These are phyloP conservation scores for Hyphopichia burtonii DNA, from an alignment of 1,139 yeast genomes.

Conservation along the genomic window DNA sequence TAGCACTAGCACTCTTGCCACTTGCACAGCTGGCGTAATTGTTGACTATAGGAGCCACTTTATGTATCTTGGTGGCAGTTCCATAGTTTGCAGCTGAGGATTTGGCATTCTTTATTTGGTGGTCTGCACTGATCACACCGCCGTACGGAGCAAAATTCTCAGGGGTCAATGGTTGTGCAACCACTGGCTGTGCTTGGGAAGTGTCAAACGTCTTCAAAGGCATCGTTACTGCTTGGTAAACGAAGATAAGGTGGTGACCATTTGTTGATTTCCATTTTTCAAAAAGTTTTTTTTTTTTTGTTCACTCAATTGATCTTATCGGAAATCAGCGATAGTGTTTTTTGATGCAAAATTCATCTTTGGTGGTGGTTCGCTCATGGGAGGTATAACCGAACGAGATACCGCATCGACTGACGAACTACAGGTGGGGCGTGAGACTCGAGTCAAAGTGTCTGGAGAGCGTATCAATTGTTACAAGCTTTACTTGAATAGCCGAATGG, in stretches of 20 bases:
- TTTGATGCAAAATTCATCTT: too few relatives aligned
- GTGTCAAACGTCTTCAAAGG: slow-evolving; percentile 21
- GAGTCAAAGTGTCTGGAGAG: too few relatives aligned
- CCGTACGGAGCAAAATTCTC: slow-evolving; percentile 43
- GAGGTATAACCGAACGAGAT: too few relatives aligned
- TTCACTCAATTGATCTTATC: background rate
- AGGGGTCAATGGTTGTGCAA: slow-evolving; percentile 41
- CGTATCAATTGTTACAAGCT: too few relatives aligned
- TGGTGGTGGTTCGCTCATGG: too few relatives aligned
- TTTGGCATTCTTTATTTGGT: slow-evolving; percentile 31
- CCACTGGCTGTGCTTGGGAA: slow-evolving; percentile 20
- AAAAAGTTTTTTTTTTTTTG: slow-evolving; percentile 1
- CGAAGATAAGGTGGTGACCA: too few relatives aligned
- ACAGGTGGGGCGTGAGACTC: too few relatives aligned
- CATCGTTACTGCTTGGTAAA: background rate
- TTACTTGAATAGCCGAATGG: too few relatives aligned
- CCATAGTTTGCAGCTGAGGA: slow-evolving; percentile 78
- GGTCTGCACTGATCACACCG: slow-evolving; percentile 48
- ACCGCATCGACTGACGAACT: too few relatives aligned
- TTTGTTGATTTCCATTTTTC: background rate
- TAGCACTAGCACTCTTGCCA: slow-evolving; percentile 50
- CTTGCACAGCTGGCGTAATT: slow-evolving; percentile 48
- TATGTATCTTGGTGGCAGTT: slow-evolving; percentile 77
- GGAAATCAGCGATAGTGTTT: background rate
- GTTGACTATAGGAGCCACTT: slow-evolving; percentile 69